Conservation (phyloP, 495 filamentous ascomycete species). For the Neurospora sp. region DNA sequence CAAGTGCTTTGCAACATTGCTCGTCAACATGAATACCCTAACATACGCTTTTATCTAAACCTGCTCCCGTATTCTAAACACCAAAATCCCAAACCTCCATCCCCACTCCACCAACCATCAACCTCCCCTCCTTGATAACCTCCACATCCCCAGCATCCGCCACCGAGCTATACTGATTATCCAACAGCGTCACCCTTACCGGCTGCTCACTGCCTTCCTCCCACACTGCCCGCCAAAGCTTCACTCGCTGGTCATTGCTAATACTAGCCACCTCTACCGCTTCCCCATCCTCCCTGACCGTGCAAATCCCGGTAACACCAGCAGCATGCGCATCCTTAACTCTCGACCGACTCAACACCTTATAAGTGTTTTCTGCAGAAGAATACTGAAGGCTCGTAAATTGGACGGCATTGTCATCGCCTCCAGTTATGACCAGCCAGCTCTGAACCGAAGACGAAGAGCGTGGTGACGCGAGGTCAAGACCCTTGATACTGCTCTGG, state of each 20-base stretch:
- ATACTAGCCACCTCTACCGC: conserved; percentile 43
- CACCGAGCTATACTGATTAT: conserved; percentile 50
- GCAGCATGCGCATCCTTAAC: conserved; percentile 71
- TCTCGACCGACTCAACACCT: conserved; percentile 35
- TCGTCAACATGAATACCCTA: background rate
- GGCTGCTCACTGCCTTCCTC: background rate
- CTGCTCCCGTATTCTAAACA: background rate
- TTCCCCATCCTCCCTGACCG: conserved; percentile 24
- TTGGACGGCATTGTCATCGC: conserved; percentile 73
- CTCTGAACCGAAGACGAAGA: conserved; percentile 4
- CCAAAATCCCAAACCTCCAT: conserved; percentile 17
- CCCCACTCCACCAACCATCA: conserved; percentile 18
- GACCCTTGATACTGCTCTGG: conserved; percentile 63
- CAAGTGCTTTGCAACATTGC: background rate
- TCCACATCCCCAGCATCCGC: conserved; percentile 44
- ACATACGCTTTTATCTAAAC: background rate
- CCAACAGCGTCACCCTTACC: conserved; percentile 33
- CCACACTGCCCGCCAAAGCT: conserved; percentile 50
- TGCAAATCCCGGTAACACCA: conserved; percentile 58
- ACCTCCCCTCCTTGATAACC: conserved; percentile 13
- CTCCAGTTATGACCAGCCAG: conserved; percentile 58
- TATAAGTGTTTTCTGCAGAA: conserved; percentile 1
- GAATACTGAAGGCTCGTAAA: conserved; percentile 38
- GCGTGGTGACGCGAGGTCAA: conserved; percentile 27
- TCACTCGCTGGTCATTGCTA: conserved; percentile 75